phyloP scores from a whole-genome alignment of 108 stramenopile species.

The Fragilaria crotonensis region DNA sequence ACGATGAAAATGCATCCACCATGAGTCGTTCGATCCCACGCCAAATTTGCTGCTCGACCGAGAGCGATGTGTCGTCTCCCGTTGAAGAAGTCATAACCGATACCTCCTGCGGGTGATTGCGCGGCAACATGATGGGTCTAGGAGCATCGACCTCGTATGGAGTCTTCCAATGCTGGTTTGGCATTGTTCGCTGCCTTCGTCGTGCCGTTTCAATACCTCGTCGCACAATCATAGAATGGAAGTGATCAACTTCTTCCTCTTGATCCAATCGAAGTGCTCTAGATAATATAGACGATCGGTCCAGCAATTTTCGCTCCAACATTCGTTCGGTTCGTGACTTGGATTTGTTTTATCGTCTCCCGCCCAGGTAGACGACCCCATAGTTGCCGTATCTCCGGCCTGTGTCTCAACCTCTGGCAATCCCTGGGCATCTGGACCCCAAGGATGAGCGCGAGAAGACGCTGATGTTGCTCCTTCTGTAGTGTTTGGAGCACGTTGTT shows the following conservation, averaged over 20 bases:
- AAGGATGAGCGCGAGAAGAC: too few species aligned
- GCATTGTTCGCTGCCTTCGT: not conserved
- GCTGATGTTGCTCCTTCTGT: not conserved
- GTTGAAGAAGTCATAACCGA: too few species aligned
- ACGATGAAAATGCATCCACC: not conserved
- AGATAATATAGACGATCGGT: not conserved
- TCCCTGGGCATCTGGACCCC: too few species aligned
- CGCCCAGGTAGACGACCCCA: not conserved
- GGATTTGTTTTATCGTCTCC: not conserved
- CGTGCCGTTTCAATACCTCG: slow-evolving; percentile 1
- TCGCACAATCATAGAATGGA: not conserved
- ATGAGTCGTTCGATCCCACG: not conserved
- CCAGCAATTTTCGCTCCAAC: not conserved
- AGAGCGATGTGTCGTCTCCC: too few species aligned
- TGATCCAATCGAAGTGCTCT: not conserved
- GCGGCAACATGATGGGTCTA: not conserved
- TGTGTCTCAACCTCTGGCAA: not conserved
- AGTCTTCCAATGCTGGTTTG: not conserved
- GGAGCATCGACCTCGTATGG: not conserved
- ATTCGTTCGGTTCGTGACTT: not conserved
- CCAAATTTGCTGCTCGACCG: not conserved
- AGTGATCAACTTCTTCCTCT: not conserved
- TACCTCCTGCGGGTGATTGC: too few species aligned
- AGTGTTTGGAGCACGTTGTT: not conserved
- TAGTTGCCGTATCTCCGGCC: not conserved